Evolutionary conservation across 2,329 filamentous ascomycete genomes (phyloP).

Genomic region (Apiospora saccharicola): DNA sequence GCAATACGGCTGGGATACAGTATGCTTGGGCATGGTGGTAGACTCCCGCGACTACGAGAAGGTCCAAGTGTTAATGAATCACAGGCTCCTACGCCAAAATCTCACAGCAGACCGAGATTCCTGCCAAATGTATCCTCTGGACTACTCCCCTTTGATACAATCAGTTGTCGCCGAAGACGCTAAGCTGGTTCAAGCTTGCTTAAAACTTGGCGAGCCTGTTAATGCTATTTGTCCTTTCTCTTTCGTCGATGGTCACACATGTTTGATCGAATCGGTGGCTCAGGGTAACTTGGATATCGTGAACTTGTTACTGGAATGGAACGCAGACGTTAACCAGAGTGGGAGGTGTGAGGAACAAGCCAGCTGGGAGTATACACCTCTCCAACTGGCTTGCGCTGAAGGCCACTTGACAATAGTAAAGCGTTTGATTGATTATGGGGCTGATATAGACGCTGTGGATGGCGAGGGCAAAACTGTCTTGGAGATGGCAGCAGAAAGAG

Average conservation of each 20-base stretch:
- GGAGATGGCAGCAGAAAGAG: neutral
- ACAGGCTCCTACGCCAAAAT: neutral
- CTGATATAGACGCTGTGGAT: neutral
- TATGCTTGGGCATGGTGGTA: neutral
- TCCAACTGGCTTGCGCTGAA: neutral
- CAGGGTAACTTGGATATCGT: neutral
- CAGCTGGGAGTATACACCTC: neutral
- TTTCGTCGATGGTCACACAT: neutral
- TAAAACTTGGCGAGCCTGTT: neutral
- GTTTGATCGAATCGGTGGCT: neutral
- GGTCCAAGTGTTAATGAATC: neutral
- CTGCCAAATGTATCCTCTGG: neutral
- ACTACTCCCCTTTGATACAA: neutral
- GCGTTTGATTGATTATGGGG: neutral
- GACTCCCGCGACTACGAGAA: neutral
- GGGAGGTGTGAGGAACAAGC: accelerated
- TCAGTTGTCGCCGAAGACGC: neutral
- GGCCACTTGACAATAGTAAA: neutral
- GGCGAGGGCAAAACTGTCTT: neutral
- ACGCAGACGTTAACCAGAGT: neutral
- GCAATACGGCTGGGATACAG: neutral
- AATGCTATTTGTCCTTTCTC: neutral
- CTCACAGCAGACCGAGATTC: neutral
- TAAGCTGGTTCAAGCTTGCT: neutral
- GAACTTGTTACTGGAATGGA: neutral